Evolutionary conservation across 2,329 filamentous ascomycete species (phyloP).

Genomic region (Xylariaceae sp.): DNA sequence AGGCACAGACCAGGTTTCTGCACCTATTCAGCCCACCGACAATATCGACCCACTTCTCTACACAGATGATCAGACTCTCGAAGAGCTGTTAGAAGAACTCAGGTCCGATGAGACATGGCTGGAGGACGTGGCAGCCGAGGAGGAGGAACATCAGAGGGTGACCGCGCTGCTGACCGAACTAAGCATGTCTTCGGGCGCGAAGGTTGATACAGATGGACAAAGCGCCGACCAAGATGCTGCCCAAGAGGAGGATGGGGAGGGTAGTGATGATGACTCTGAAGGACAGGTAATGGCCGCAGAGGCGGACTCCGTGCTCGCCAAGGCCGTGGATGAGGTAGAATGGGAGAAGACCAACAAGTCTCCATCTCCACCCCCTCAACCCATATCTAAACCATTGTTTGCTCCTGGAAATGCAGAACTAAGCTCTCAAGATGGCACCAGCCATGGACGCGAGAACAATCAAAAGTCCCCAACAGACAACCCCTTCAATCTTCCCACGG

Average conservation of each 20-base stretch:
- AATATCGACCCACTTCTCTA: conserved; percentile 50
- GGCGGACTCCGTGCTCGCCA: conserved; percentile 53
- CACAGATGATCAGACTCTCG: conserved; percentile 59
- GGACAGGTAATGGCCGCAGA: conserved; percentile 55
- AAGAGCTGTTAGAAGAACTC: conserved; percentile 58
- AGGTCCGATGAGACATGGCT: conserved; percentile 43
- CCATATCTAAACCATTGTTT: background rate
- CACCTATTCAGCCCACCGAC: conserved; percentile 24
- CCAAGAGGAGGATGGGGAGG: background rate
- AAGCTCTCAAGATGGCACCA: conserved; percentile 1
- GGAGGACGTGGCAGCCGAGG: conserved; percentile 42
- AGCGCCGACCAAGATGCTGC: background rate
- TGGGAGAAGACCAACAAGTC: conserved; percentile 39
- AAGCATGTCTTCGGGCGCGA: conserved; percentile 29
- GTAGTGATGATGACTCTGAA: conserved; percentile 51
- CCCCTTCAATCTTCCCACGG: conserved; percentile 52
- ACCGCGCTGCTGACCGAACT: conserved; percentile 44
- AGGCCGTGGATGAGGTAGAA: conserved; percentile 54
- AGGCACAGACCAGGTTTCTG: conserved; percentile 8
- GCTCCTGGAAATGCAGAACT: conserved; percentile 5
- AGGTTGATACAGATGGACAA: conserved; percentile 11
- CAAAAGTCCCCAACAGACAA: conserved; percentile 11
- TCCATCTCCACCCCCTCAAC: conserved; percentile 20
- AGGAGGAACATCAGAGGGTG: conserved; percentile 43
- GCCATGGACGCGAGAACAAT: background rate